Evolutionary conservation across 2,329 filamentous ascomycete genomes (phyloP), one percentile per base, ranked within the genome.

Genomic region (Ilyonectria mors-panacis): DNA sequence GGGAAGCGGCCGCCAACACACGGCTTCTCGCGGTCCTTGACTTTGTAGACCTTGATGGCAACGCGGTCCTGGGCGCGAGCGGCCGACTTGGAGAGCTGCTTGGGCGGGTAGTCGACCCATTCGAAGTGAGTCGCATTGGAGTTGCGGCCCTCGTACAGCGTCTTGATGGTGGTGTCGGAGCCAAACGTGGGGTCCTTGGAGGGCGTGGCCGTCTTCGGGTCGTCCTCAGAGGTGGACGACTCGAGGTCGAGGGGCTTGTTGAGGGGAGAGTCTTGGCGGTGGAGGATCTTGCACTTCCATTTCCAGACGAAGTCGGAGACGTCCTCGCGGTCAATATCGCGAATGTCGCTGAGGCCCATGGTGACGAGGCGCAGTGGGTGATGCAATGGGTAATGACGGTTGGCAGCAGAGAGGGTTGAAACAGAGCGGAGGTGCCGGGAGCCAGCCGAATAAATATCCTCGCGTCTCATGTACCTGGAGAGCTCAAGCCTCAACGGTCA

Each of bases 11-110:
- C 82, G 0, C 69, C 77, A 42, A 85, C 77, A 61, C 80, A 76
- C 4, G 80, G 77, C 76, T 85, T 84, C 10, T 73, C 72, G 28
- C 65, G 65, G 70, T 86, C 83, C 70, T 83, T 84, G 77, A 82
- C 70, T 78, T 84, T 85, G 81, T 79, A 85, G 21, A 85, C 75
- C 66, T 80, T 83, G 77, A 86, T 82, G 64, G 84, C 82, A 15
- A 81, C 79, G 4, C 80, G 77, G 54, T 82, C 80, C 48, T 84
- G 78, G 7, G 74, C 78, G 45, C 76, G 76, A 53, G 77, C 73
- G 3, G 74, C 77, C 26, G 76, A 76, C 63, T 82, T 83, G 74
- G 79, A 82, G 60, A 83, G 73, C 74, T 83, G 80, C 66, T 79
- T 80, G 39, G 83, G 83, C 3, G 83, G 82, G 58, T 80, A 81